Conservation (phyloP, 345 rosid species). For the Murraya koenigii region DNA sequence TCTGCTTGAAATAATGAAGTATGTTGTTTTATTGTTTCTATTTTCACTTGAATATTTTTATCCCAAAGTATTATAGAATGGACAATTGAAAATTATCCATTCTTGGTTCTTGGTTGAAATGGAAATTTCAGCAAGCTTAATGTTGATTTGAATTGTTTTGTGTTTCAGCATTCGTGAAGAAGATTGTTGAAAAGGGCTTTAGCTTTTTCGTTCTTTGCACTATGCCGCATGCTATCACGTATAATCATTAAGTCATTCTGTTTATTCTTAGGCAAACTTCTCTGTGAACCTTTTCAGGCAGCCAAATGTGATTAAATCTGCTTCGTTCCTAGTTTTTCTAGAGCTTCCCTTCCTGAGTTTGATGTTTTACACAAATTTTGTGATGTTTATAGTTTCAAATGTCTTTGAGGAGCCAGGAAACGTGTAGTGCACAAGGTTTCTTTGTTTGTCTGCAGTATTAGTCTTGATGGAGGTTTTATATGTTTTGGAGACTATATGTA, state of each 20-base stretch:
- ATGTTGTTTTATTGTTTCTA: not conserved
- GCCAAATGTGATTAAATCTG: not conserved
- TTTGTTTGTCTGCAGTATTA: not conserved
- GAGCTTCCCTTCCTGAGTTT: not conserved
- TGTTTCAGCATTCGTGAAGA: no score
- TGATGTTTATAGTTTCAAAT: not conserved
- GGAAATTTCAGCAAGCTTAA: not conserved
- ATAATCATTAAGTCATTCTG: not conserved
- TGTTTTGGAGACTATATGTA: not conserved
- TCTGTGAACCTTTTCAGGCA: not conserved
- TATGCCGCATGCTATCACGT: not conserved
- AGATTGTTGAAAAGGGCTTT: no score
- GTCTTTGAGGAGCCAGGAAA: not conserved
- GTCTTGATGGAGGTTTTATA: not conserved
- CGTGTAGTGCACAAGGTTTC: not conserved
- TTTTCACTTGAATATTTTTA: not conserved
- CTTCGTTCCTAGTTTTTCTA: not conserved
- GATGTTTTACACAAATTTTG: not conserved
- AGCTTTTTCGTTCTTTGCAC: not conserved
- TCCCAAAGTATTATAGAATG: not conserved
- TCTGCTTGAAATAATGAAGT: conserved; percentile 79
- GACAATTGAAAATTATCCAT: not conserved
- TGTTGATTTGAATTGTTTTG: not conserved
- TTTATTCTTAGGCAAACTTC: not conserved
- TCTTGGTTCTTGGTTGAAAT: not conserved